Conservation (phyloP, 345 rosid species). For the Corchorus olitorius region DNA sequence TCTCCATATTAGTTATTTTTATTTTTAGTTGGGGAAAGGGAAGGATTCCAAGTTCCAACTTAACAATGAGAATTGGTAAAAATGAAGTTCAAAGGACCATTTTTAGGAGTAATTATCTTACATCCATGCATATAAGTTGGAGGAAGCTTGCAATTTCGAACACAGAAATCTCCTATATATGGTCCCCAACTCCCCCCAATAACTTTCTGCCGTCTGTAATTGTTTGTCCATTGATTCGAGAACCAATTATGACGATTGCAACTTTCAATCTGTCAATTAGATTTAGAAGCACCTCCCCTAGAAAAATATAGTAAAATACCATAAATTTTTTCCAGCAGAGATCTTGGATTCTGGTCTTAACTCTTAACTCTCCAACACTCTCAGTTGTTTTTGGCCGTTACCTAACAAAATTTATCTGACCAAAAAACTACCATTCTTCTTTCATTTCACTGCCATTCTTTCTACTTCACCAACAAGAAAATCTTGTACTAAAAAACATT, state of each 20-base stretch:
- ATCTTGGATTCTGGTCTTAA: background rate
- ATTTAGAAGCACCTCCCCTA: background rate
- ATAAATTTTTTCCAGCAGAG: background rate
- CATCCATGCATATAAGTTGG: background rate
- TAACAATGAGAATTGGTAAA: too few relatives aligned
- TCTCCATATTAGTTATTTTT: too few relatives aligned
- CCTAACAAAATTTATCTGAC: background rate
- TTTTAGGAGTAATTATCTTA: background rate
- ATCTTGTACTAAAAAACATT: background rate
- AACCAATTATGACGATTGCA: background rate
- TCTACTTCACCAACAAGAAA: background rate
- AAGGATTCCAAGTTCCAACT: too few relatives aligned
- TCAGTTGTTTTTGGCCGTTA: background rate
- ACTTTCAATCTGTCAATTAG: background rate
- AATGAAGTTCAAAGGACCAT: background rate
- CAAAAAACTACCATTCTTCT: background rate
- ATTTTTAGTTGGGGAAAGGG: too few relatives aligned
- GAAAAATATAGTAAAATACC: background rate
- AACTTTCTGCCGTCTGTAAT: background rate
- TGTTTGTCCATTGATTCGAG: background rate
- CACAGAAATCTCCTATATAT: background rate
- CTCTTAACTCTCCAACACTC: background rate
- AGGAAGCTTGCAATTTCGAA: background rate
- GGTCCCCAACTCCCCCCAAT: conserved; percentile 5
- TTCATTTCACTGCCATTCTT: background rate